Base-by-base conservation (phyloP, 352 stramenopile genomes). In the Pelagophyceae sp. region DNA sequence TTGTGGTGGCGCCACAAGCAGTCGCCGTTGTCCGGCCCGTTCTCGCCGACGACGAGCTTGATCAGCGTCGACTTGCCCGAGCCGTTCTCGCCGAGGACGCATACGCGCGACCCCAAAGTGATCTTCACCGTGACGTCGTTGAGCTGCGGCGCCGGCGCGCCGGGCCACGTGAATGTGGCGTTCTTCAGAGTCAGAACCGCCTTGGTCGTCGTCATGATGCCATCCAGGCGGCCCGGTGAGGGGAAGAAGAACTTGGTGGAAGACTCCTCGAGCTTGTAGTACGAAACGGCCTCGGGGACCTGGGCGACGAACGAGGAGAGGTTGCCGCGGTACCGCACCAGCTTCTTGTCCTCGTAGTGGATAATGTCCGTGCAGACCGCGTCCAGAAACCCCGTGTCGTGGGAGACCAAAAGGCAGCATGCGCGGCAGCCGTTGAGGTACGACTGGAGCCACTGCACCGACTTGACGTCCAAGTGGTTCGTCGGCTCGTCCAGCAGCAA, bases 351-450 rank as follows among this genome's bases (percentile, higher is more conserved):
- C 78, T 97, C 91, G 84, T 96, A 96, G 84, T 97, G 91, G 79
- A 96, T 92, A 77, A 97, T 88, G 79, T 96, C 90, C 2, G 90
- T 95, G 82, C 90, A 95, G 71, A 95, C 88, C 58, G 95, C 90
- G 83, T 98, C 93, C 71, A 98, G 85, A 83, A 98, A 98, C 1
- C 87, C 88, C 0, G 92, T 97, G 88, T 98, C 94, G 88, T 98
- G 95, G 45, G 90, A 97, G 31, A 98, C 93, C 74, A 94, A 89
- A 74, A 98, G 86, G 60, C 95, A 92, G 61, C 93, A 98, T 80
- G 97, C 96, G 32, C 92, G 84, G 35, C 90, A 88, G 31, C 82
- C 88, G 77, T 90, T 91, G 38, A 98, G 83, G 86, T 97, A 98
- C 76, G 93, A 81, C 27, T 93, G 93, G 32, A 98, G 77, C 94